Base-by-base conservation (phyloP, 2,329 filamentous ascomycete species). In the Colletotrichum graminicola region DNA sequence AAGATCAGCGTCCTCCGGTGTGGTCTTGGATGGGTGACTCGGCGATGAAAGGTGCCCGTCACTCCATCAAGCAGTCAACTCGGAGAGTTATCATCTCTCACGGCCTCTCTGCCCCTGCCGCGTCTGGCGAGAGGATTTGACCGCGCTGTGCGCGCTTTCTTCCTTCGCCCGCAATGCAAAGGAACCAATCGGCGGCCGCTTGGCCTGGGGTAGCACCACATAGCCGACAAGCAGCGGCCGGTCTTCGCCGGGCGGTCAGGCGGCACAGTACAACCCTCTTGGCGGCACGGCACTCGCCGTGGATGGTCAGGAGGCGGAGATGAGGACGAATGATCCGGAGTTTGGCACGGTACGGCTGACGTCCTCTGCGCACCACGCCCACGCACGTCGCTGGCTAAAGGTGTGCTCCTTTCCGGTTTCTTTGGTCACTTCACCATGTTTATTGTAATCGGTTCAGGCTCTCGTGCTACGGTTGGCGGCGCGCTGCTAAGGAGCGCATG, bases 141-240 rank as follows among this genome's bases (percentile, higher is more conserved):
- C 62, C 39, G 51, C 23, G 36, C 36, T 54, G 45, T 34, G 39
- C 29, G 41, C 60, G 41, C 34, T 39, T 66, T 29, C 26, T 11
- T n/a, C 49, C 47, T 26, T 34, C 26, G 12, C 21, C 11, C 12
- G 11, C 62, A 45, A n/a, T 32, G 8, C 18, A 34, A 16, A 66
- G 10, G 47, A 60, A n/a, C 7, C 23, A 21, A 39, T 64, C 65
- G 36, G 65, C 39, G 60, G 29, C 47, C 18, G 41, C 59, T 61
- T 64, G 69, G 59, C 47, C 18, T 55, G 60, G 32, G 12, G 69
- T 55, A 64, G 60, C 23, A 29, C 69, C 59, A 47, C 47, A 72
- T 51, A 7, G 23, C 65, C 51, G 60, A 63, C 59, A 36, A 23
- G 49, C 6, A 36, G 54, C 69, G 45, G 69, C 54, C 52, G 52